These are phyloP conservation scores for Wallacemonas sp. DNA, from an alignment of 208 protist genomes.

Conservation along the genomic window DNA sequence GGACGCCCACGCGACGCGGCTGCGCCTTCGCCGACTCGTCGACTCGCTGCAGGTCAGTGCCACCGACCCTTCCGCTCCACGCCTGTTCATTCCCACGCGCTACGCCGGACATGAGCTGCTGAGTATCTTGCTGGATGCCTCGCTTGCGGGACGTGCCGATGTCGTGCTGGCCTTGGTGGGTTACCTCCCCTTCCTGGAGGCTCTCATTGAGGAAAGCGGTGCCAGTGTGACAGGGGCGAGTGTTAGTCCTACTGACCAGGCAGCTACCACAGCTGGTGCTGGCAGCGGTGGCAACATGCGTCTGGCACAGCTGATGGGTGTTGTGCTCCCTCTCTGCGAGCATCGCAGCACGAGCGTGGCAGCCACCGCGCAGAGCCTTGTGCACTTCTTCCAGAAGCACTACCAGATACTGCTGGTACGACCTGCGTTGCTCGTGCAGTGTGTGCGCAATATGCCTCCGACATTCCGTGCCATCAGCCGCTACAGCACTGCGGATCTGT, in stretches of 20 bases:
- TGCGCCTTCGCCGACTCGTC: constrained; percentile 32
- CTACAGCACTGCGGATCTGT: constrained; percentile 24
- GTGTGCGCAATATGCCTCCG: constrained; percentile 52
- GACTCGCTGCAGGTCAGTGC: constrained; percentile 46
- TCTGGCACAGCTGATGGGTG: background rate
- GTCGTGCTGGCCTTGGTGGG: constrained; percentile 38
- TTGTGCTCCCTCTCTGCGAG: background rate
- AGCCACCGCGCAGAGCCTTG: constrained; percentile 21
- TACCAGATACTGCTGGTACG: constrained; percentile 60
- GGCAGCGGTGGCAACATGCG: no score
- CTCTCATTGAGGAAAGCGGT: background rate
- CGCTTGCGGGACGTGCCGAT: constrained; percentile 57
- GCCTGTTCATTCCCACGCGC: constrained; percentile 44
- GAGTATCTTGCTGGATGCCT: constrained; percentile 57
- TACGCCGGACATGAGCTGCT: constrained; percentile 67
- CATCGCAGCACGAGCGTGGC: constrained; percentile 6
- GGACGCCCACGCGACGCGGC: constrained; percentile 27
- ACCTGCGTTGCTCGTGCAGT: constrained; percentile 67
- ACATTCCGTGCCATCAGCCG: constrained; percentile 33
- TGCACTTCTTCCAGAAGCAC: constrained; percentile 54
- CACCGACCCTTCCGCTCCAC: constrained; percentile 19
- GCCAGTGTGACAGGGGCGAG: no score
- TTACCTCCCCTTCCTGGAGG: constrained; percentile 80
- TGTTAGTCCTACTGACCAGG: background rate
- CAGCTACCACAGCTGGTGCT: no score